Base-by-base conservation (phyloP, 1,284 basidiomycete genomes). In the Ustilago bromivora region DNA sequence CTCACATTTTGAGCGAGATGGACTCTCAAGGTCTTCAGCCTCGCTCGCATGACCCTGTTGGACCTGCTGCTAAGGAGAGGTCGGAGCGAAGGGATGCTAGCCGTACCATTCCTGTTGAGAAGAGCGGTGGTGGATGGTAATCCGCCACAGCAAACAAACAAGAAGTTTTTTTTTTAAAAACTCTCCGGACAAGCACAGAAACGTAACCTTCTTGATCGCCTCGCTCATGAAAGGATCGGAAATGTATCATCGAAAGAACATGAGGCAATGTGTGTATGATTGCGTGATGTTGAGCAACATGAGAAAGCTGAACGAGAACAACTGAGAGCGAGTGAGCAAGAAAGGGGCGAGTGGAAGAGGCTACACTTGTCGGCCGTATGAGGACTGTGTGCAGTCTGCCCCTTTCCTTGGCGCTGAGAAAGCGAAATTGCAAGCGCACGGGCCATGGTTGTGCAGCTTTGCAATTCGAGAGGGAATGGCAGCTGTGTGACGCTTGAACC, bases 41-140 rank as follows among this genome's bases (percentile, higher is more conserved):
- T 28, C n/a, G 65, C 4, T 66, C 63, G 34, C 47, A 61, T 40
- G 82, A 83, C 43, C 67, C 82, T 53, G 75, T 82, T 9, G 82
- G 82, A 34, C 62, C 76, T 17, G 62, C 71, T 5, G 81, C 80
- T 47, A 71, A 76, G 68, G 82, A 83, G 57, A 62, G 76, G 61
- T 72, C 64, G 41, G 61, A 73, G 35, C 55, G 78, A 36, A n/a
- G 82, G 1, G 81, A 83, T 38, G 77, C 78, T 17, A 73, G 79
- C 60, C 70, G 82, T 11, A 83, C 77, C 51, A 81, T 83, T 52
- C 82, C 82, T 0, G 79, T 79, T 13, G 81, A 82, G 66, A 79
- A 79, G 63, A 80, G 77, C 60, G 82, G 82, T 41, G 82, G 82
- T 54, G 82, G 82, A 31, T 83, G 82, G 82, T 83, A 59, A 35